These are phyloP conservation scores for Paramecium sexaurelia DNA, from an alignment of 73 alveolate species.

Conservation along the genomic window DNA sequence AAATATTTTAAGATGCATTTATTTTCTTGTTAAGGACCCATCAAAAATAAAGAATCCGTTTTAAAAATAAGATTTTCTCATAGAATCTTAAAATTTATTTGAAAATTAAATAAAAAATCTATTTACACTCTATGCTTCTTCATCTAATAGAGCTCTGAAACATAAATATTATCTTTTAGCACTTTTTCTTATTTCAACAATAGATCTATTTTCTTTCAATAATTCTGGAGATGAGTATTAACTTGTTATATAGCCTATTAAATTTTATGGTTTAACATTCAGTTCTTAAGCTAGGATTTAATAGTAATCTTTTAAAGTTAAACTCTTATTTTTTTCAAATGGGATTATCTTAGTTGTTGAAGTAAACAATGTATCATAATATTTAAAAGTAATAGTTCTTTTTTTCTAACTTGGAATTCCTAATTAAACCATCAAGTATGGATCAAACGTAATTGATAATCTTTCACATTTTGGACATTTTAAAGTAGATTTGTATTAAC, in stretches of 20 bases:
- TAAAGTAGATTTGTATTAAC: constrained; percentile 92
- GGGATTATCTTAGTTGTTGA: background rate
- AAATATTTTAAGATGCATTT: background rate
- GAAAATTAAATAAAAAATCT: background rate
- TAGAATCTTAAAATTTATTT: background rate
- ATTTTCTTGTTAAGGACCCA: background rate
- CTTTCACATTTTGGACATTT: constrained; percentile 91
- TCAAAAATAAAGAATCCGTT: background rate
- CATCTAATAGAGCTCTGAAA: background rate
- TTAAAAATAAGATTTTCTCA: background rate
- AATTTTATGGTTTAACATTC: background rate
- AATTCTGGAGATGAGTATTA: background rate
- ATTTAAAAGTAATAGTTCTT: constrained; percentile 33
- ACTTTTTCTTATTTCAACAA: background rate
- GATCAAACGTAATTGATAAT: constrained; percentile 94
- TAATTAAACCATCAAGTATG: constrained; percentile 89
- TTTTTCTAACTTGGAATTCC: constrained; percentile 88
- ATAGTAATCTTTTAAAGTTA: background rate
- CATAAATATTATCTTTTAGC: background rate
- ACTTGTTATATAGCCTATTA: background rate
- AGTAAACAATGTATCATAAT: background rate
- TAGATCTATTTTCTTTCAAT: background rate
- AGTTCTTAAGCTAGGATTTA: background rate
- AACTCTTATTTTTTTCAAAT: background rate
- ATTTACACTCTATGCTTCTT: background rate